Conservation (phyloP, 768 basidiomycete species). For the Cystofilobasidium bisporidii region DNA sequence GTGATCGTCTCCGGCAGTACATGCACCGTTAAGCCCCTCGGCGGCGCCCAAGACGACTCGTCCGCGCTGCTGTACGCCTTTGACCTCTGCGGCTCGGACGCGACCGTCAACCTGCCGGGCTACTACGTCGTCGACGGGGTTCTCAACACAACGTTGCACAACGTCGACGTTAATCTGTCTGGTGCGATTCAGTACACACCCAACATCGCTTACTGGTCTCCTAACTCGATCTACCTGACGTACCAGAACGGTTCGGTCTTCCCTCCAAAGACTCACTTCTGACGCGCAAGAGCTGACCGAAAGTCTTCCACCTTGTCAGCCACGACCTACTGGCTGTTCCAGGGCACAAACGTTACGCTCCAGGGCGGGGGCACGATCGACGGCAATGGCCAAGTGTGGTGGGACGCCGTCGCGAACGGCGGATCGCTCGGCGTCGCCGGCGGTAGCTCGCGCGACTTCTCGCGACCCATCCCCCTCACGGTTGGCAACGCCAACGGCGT, state of each 20-base stretch:
- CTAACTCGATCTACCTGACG: slow-evolving; percentile 42
- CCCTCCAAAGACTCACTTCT: no score
- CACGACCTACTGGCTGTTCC: slow-evolving; percentile 33
- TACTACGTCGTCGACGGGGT: slow-evolving; percentile 41
- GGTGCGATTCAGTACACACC: slow-evolving; percentile 43
- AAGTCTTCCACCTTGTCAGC: no score
- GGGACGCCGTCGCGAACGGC: slow-evolving; percentile 36
- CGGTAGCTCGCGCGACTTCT: slow-evolving; percentile 44
- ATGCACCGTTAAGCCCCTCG: slow-evolving; percentile 1
- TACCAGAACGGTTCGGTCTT: slow-evolving; percentile 48
- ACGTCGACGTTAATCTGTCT: slow-evolving; percentile 44
- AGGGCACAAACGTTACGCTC: slow-evolving; percentile 30
- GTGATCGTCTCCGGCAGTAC: background rate
- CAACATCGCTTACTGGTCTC: slow-evolving; percentile 45
- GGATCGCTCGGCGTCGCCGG: slow-evolving; percentile 42
- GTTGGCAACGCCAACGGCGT: slow-evolving; percentile 49
- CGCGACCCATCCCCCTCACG: slow-evolving; percentile 52
- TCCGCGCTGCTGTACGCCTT: slow-evolving; percentile 1
- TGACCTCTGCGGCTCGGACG: background rate
- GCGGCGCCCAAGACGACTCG: slow-evolving; percentile 9
- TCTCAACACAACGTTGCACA: slow-evolving; percentile 40
- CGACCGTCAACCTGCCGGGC: background rate
- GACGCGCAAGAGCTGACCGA: no score
- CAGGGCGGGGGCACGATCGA: slow-evolving; percentile 59
- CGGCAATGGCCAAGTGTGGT: slow-evolving; percentile 51